Conservation (phyloP, 208 protist species). For the Kentomonas sorsogonicus region DNA sequence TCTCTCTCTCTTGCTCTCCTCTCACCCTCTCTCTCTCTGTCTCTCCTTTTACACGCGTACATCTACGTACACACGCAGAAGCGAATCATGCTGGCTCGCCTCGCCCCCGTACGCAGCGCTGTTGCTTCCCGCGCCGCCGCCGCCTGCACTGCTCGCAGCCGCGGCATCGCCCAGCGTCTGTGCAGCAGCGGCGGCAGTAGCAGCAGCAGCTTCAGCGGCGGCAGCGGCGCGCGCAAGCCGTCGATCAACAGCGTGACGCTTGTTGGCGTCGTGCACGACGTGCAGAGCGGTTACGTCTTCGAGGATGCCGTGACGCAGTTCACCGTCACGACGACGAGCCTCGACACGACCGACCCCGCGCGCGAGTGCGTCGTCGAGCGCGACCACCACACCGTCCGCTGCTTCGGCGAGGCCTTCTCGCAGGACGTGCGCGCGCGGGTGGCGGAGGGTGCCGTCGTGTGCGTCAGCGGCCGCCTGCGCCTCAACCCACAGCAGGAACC, state of each 20-base stretch:
- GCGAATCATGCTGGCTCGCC: too few species aligned
- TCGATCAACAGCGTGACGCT: conserved; percentile 86
- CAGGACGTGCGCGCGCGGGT: conserved; percentile 65
- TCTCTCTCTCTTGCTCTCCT: too few species aligned
- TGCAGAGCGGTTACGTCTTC: conserved; percentile 86
- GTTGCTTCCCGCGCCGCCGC: too few species aligned
- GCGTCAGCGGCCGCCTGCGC: conserved; percentile 79
- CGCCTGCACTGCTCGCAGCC: too few species aligned
- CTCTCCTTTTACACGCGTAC: too few species aligned
- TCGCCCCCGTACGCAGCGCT: too few species aligned
- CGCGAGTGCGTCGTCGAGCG: conserved; percentile 85
- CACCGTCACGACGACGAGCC: conserved; percentile 84
- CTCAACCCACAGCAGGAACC: conserved; percentile 88
- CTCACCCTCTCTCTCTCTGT: too few species aligned
- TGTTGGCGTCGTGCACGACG: conserved; percentile 87
- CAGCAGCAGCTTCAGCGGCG: not conserved
- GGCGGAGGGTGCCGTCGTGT: conserved; percentile 82
- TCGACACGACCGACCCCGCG: conserved; percentile 69
- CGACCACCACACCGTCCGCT: conserved; percentile 89
- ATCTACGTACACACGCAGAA: too few species aligned
- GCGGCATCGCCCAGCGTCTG: not conserved
- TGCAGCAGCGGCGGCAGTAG: not conserved
- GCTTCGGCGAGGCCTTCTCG: conserved; percentile 86
- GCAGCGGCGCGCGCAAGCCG: conserved; percentile 16
- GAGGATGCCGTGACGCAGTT: conserved; percentile 90